Conservation (phyloP, 345 rosid genomes). For the Hevea brasiliensis region DNA sequence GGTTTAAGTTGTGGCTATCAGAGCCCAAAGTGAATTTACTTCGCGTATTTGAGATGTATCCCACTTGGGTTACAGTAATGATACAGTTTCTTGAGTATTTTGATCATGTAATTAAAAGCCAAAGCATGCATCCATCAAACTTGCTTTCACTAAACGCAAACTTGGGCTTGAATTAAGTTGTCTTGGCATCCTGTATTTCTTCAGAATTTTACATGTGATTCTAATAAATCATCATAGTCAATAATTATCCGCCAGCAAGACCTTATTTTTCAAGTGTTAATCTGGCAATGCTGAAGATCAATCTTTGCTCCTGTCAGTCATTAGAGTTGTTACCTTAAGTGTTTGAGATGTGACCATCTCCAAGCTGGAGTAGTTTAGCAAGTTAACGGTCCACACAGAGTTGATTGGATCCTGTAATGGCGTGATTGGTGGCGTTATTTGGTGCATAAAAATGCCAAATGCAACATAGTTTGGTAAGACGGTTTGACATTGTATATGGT, state of each 20-base stretch:
- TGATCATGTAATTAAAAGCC: background rate
- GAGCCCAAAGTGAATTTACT: background rate
- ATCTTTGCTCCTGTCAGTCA: background rate
- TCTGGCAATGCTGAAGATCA: background rate
- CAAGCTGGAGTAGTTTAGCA: background rate
- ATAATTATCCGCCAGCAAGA: background rate
- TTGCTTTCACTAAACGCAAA: constrained; percentile 17
- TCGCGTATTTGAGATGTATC: background rate
- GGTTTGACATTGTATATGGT: background rate
- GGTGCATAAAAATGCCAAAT: constrained; percentile 19
- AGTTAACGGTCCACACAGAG: background rate
- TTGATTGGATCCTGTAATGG: too few relatives aligned
- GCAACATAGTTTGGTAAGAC: background rate
- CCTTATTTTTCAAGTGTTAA: too few relatives aligned
- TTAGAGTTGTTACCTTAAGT: background rate
- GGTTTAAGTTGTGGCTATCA: constrained; percentile 5
- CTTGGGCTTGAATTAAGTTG: constrained; percentile 12
- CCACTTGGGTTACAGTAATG: constrained; percentile 6
- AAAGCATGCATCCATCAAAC: background rate
- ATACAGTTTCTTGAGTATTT: background rate
- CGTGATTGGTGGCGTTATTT: constrained; percentile 52
- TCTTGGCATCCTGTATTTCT: background rate
- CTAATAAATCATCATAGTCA: background rate
- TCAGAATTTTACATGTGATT: background rate
- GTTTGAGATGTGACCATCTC: background rate